Evolutionary conservation across 441 rosid genomes (phyloP).

Genomic region (Euphorbia celastroides): DNA sequence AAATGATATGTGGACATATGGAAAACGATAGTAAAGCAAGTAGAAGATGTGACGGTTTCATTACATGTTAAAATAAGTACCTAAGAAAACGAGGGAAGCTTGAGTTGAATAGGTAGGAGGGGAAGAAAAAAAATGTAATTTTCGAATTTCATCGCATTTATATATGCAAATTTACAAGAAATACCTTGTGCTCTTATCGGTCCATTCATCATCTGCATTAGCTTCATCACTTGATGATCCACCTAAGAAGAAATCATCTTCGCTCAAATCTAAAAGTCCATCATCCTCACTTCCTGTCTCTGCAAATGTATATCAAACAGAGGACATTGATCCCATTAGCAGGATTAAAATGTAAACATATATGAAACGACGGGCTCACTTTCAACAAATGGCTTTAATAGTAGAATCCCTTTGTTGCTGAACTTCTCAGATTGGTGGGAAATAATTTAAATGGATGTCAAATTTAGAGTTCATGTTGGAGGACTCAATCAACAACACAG

Average conservation of each 20-base stretch:
- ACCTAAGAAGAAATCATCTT: constrained; percentile 76
- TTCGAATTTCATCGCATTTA: neutral
- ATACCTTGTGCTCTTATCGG: constrained; percentile 87
- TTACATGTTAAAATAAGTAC: neutral
- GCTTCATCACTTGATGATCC: constrained; percentile 95
- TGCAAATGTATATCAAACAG: constrained; percentile 24
- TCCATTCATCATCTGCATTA: constrained; percentile 95
- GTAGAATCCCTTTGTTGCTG: neutral
- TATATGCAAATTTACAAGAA: neutral
- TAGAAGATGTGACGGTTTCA: neutral
- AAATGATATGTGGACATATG: neutral
- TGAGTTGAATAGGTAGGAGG: neutral
- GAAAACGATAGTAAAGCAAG: neutral
- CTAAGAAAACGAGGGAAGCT: neutral
- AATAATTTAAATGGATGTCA: neutral
- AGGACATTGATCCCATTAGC: neutral
- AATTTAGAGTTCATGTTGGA: neutral
- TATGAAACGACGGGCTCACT: constrained; percentile 4
- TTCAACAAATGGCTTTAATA: constrained; percentile 1
- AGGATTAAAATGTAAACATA: neutral
- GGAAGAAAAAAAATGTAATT: neutral
- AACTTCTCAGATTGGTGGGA: neutral
- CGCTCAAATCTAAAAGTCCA: constrained; percentile 81
- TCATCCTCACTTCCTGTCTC: constrained; percentile 98
- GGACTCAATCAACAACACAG: neutral